A percentile compares a stretch with the other conserved stretches of the same genome.
Conservation (phyloP, 768 basidiomycete genomes). For the Hygrocybe coccinea region DNA sequence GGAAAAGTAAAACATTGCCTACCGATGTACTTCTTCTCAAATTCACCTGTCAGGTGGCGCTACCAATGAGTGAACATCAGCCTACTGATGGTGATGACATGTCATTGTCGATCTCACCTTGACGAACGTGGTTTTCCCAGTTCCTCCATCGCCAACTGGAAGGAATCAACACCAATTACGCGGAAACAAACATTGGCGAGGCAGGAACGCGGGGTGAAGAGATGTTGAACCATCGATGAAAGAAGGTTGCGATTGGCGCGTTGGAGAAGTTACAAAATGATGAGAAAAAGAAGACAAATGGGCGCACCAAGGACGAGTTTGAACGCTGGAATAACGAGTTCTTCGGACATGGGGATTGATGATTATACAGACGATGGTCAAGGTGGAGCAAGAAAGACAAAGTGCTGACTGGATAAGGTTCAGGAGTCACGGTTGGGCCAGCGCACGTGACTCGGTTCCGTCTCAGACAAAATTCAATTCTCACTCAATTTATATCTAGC, state of each 20-base stretch:
- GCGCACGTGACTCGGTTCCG: slow-evolving; percentile 37
- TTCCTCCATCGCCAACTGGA: slow-evolving; percentile 92
- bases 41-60: slow-evolving; percentile 99
- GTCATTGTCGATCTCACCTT: slow-evolving; percentile 53
- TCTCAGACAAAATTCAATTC: slow-evolving; percentile 15
- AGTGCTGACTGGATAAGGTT: slow-evolving; percentile 30
- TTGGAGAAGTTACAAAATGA: slow-evolving; percentile 23
- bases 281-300: slow-evolving; percentile 13
- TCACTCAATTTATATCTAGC: background rate
- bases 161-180: slow-evolving; percentile 20
- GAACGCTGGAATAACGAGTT: slow-evolving; percentile 70
- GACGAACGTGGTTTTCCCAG: slow-evolving; percentile 97
- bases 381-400: slow-evolving; percentile 21
- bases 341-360: background rate
- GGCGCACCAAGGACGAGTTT: slow-evolving; percentile 94
- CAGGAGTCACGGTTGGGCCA: slow-evolving; percentile 16
- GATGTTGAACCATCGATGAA: slow-evolving; percentile 52
- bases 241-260: slow-evolving; percentile 28
- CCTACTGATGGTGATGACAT: slow-evolving; percentile 41
- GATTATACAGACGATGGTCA: slow-evolving; percentile 5
- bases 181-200: slow-evolving; percentile 16
- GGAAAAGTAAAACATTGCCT: slow-evolving; percentile 27
- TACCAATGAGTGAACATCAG: slow-evolving; percentile 50
- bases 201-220: slow-evolving; percentile 15
- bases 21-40: slow-evolving; percentile 99